phyloP scores from a whole-genome alignment of 306 rosid genomes.

The Carpinus fangiana region DNA sequence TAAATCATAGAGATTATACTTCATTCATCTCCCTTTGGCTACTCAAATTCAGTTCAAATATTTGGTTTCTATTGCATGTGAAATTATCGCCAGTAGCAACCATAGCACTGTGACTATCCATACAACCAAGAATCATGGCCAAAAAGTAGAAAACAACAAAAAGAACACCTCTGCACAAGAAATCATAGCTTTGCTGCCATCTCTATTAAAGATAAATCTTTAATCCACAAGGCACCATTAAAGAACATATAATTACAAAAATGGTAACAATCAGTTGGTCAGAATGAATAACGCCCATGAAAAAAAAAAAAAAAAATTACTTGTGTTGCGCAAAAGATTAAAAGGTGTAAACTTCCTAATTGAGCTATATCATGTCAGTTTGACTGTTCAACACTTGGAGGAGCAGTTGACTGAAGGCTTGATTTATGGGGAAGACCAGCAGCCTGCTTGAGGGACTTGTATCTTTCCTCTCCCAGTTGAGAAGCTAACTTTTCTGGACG shows the following conservation, averaged over 20 bases:
- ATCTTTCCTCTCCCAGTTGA: conserved; percentile 71
- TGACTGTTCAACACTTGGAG: conserved; percentile 77
- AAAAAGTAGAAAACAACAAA: background rate
- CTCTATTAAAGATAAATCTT: conserved; percentile 47
- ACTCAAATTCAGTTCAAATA: background rate
- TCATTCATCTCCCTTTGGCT: background rate
- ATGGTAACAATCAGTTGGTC: conserved; percentile 40
- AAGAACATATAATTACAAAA: conserved; percentile 69
- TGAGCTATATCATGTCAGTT: conserved; percentile 61
- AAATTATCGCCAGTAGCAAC: background rate
- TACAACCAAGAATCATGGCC: background rate
- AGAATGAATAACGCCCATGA: conserved; percentile 43
- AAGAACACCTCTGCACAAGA: conserved; percentile 18
- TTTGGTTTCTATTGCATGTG: background rate
- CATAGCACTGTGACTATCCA: background rate
- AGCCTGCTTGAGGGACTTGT: conserved; percentile 61
- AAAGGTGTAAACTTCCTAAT: conserved; percentile 39
- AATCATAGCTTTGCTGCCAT: conserved; percentile 41
- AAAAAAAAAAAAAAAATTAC: conserved; percentile 10
- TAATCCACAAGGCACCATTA: conserved; percentile 43
- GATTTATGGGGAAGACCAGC: conserved; percentile 54
- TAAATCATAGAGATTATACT: background rate
- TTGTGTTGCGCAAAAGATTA: conserved; percentile 37
- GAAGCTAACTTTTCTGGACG: conserved; percentile 57
- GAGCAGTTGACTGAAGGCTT: conserved; percentile 56